Evolutionary conservation across 108 stramenopile species (phyloP).

Genomic region (Conticribra guillardii): DNA sequence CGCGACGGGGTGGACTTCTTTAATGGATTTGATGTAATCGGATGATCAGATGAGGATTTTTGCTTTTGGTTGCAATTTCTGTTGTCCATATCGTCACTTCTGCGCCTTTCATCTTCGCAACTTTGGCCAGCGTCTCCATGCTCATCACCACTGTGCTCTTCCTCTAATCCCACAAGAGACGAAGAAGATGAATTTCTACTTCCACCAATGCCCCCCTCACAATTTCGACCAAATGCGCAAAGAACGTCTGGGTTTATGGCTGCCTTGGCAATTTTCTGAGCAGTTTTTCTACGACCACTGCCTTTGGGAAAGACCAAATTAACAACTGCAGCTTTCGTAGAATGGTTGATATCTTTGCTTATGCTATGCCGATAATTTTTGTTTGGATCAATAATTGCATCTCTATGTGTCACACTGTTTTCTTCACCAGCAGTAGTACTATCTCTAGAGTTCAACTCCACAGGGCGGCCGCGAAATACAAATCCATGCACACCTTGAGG

Average conservation of each 20-base stretch:
- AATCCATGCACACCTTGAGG: conserved; percentile 79
- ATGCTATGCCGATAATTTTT: not conserved
- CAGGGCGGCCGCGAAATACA: conserved; percentile 77
- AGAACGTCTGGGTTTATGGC: conserved; percentile 45
- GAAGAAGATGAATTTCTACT: conserved; percentile 25
- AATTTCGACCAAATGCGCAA: conserved; percentile 30
- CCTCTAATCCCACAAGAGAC: conserved; percentile 33
- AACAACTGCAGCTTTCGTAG: conserved; percentile 35
- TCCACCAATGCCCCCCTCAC: conserved; percentile 25
- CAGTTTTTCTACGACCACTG: conserved; percentile 31
- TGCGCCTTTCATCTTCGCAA: too few relatives aligned
- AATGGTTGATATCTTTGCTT: conserved; percentile 15
- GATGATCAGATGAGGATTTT: too few relatives aligned
- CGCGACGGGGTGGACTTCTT: not conserved
- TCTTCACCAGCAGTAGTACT: not conserved
- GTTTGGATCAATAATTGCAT: conserved; percentile 24
- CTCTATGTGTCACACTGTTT: conserved; percentile 10
- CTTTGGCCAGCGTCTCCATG: conserved; percentile 2
- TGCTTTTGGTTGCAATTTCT: too few relatives aligned
- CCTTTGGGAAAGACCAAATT: conserved; percentile 50
- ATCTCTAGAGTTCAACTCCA: conserved; percentile 31
- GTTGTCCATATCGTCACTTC: too few relatives aligned
- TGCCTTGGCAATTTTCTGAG: conserved; percentile 46
- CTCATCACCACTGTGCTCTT: conserved; percentile 22
- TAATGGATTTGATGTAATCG: not conserved